A percentile compares a stretch with the other conserved stretches of the same genome.
phyloP scores from a whole-genome alignment of 257 asterid species.

The Solanum piurae region DNA sequence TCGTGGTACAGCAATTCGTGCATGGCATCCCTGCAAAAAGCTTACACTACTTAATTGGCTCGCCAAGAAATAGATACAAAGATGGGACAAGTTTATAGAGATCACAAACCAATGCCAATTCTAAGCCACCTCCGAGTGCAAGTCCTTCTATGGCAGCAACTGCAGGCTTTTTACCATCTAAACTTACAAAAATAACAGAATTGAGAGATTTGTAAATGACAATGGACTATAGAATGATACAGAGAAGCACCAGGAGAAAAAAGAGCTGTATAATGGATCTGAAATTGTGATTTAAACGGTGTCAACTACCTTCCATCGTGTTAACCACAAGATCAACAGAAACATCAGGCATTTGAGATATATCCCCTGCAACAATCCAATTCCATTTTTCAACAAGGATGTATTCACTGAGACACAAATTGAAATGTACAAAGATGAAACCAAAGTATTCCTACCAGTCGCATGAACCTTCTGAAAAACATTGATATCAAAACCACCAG shows the following conservation, averaged over 20 bases:
- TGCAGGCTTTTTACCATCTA: constrained; percentile 83
- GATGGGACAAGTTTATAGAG: neutral
- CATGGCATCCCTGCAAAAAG: constrained; percentile 74
- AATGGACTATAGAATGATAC: neutral
- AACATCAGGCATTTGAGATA: constrained; percentile 49
- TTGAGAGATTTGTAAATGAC: neutral
- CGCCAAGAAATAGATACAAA: neutral
- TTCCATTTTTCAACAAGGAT: neutral
- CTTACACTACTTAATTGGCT: neutral
- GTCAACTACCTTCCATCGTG: constrained; percentile 60
- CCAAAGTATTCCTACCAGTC: constrained; percentile 35
- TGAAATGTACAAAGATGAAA: neutral
- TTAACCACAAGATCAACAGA: constrained; percentile 52
- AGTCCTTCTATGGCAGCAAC: constrained; percentile 94
- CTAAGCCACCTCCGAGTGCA: constrained; percentile 98
- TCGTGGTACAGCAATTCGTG: constrained; percentile 79
- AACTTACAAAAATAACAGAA: neutral
- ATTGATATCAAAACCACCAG: constrained; percentile 93
- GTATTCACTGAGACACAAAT: neutral
- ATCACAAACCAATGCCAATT: constrained; percentile 71
- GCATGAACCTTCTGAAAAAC: constrained; percentile 63
- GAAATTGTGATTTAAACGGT: neutral
- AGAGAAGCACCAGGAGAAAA: neutral
- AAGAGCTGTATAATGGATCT: neutral
- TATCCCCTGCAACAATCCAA: constrained; percentile 54